phyloP scores from a whole-genome alignment of 805 yeast genomes.

The Myxozyma mucilagina region DNA sequence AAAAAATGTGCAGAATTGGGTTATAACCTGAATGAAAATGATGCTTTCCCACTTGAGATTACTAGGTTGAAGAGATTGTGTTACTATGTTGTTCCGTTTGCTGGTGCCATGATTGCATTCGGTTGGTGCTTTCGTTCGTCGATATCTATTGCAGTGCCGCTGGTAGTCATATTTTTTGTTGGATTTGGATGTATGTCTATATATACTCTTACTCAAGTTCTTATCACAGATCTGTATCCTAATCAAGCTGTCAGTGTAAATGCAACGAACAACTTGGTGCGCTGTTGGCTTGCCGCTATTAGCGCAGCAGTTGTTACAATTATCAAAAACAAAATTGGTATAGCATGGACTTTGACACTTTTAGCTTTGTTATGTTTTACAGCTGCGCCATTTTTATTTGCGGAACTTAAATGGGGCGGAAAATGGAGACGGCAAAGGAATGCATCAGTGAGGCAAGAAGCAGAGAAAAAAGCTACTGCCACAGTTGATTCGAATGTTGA shows the following conservation, averaged over 20 bases:
- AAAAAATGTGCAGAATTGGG: not conserved
- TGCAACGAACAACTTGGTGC: conserved; percentile 65
- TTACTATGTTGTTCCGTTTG: not conserved
- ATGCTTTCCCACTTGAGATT: conserved; percentile 27
- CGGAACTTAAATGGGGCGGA: conserved; percentile 5
- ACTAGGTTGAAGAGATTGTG: conserved; percentile 21
- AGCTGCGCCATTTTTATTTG: not conserved
- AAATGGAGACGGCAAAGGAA: conserved; percentile 4
- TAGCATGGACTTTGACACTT: conserved; percentile 80
- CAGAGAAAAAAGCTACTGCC: not conserved
- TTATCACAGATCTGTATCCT: conserved; percentile 78
- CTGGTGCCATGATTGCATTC: conserved; percentile 15
- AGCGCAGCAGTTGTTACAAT: conserved; percentile 65
- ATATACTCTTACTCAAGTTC: conserved; percentile 53
- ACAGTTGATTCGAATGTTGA: not conserved
- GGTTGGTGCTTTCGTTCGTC: conserved; percentile 29
- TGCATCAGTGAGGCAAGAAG: not conserved
- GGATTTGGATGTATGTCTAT: conserved; percentile 19
- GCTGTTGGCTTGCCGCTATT: conserved; percentile 74
- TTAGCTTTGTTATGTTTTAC: conserved; percentile 46
- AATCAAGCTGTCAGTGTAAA: conserved; percentile 69
- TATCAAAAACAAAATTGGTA: conserved; percentile 58
- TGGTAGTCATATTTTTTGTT: conserved; percentile 17
- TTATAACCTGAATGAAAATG: not conserved
- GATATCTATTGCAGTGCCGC: conserved; percentile 25